Base-by-base conservation (phyloP, 495 filamentous ascomycete species). In the Annulohypoxylon nitens region DNA sequence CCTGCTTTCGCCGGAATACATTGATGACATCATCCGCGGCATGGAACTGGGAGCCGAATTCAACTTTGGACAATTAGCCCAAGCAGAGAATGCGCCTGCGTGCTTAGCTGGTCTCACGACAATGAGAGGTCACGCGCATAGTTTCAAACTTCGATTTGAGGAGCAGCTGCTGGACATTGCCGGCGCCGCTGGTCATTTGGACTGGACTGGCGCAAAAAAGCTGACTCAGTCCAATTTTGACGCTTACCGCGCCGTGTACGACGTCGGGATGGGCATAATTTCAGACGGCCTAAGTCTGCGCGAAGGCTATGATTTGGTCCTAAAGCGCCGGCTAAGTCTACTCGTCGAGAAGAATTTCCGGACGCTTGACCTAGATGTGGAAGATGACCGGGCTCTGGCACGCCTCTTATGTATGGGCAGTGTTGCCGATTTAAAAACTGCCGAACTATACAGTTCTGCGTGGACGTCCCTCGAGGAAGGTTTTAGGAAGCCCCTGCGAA, bases 11-110 rank as follows among this genome's bases (percentile, higher is more conserved):
- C 6, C 11, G 23, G 45, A 73, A 14, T 50, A 81, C 33, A 77
- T 41, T 41, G 67, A 69, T 23, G 73, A 80, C 51, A 25, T 87
- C 37, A 71, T 87, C 12, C 78, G 73, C n/a, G 79, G 80, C 41
- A 79, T 83, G 45, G 74, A 81, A 62, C 76, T 86, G 7, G 86
- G 85, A 33, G 84, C 83, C 0, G 81, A 80, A 0, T 82, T 88
- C 69, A 83, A 83, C 57, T 79, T 83, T 61, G 80, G 77, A 4
- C 82, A 83, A 47, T 62, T 83, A 14, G 81, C 77, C 3, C 81
- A 83, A 57, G 81, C 80, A 2, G 82, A 83, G 63, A 83, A 80
- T 57, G 71, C 63, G 2, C 81, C 82, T 0, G 79, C 67, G 25
- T 76, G 58, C 20, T 48, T 83, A 37, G 64, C 71, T 6, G 69